Base-by-base conservation (phyloP, 2,329 filamentous ascomycete genomes). In the Phyllosticta paracitricarpa region DNA sequence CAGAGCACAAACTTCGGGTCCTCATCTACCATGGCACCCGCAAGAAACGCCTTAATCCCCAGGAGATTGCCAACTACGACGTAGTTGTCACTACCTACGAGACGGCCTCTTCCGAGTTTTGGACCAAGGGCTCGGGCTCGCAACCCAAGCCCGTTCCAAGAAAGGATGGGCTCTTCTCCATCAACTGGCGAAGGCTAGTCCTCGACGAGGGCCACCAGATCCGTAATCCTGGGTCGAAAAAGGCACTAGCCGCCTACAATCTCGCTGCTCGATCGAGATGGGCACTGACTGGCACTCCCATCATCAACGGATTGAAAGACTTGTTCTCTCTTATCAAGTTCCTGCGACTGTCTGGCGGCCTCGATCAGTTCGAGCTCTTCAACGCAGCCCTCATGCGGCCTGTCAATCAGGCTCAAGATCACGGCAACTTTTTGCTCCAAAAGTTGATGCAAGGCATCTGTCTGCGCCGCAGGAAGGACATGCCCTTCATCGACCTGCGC, bases 261-360 rank as follows among this genome's bases (percentile, higher is more conserved):
- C 72, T 94, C 12, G 75, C 81, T 62, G 78, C 87, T 14, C 78
- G 76, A 40, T 83, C 88, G 68, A 81, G 89, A 55, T 86, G 89
- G 77, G 91, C 87, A 68, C 81, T 93, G 71, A 90, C 87, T 2
- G 89, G 89, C 24, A 94, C 89, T 0, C 89, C 89, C 0, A 91
- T 93, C 87, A 94, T 94, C 87, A 96, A 96, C 67, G 84, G 81
- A 12, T 84, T 93, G 2, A 78, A 83, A 24, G 92, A 97, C 67
- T 78, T 96, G 4, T 91, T 84, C 67, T 89, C 90, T 0, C 76
- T 96, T 22, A 79, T 96, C 55, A 82, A 84, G 2, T 97, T 96
- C 69, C 78, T 96, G 14, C 79, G 81, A 2, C 92, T 95, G 69
- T 96, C 94, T 71, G 84, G 82, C 66, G 78, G 82, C 9, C 82